Evolutionary conservation across 805 yeast species (phyloP).

Genomic region (Lipomyces chichibuensis): DNA sequence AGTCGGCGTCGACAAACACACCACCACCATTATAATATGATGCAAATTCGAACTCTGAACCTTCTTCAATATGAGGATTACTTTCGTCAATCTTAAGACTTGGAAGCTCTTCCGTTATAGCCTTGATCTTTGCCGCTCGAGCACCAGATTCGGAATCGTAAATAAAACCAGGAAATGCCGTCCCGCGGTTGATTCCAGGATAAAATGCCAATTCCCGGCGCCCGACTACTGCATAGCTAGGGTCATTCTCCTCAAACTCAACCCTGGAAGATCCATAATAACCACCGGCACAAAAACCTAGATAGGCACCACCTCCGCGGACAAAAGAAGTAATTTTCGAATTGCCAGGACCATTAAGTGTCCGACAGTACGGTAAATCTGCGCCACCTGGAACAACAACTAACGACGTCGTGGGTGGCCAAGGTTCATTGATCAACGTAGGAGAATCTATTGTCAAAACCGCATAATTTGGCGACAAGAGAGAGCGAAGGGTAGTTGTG

Average conservation of each 20-base stretch:
- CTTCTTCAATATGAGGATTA: slow-evolving; percentile 10
- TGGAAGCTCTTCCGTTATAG: slow-evolving; percentile 29
- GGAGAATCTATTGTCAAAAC: slow-evolving; percentile 70
- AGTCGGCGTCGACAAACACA: slow-evolving; percentile 73
- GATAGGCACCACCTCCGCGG: slow-evolving; percentile 73
- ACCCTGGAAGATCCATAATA: slow-evolving; percentile 75
- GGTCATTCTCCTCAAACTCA: slow-evolving; percentile 81
- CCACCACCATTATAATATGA: slow-evolving; percentile 89
- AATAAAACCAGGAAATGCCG: slow-evolving; percentile 76
- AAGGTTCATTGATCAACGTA: slow-evolving; percentile 76
- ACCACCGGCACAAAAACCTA: slow-evolving; percentile 96
- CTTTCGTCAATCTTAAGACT: slow-evolving; percentile 7
- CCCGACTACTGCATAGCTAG: slow-evolving; percentile 76
- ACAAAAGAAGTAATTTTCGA: slow-evolving; percentile 63
- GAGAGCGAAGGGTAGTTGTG: slow-evolving; percentile 68
- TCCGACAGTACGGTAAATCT: slow-evolving; percentile 79
- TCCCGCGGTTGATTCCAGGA: slow-evolving; percentile 83
- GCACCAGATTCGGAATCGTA: slow-evolving; percentile 82
- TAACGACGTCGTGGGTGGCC: slow-evolving; percentile 78
- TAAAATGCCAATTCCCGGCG: slow-evolving; percentile 77
- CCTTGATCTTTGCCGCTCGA: slow-evolving; percentile 54
- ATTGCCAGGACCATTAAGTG: slow-evolving; percentile 72
- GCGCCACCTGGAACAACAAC: slow-evolving; percentile 97
- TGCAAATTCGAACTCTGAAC: slow-evolving; percentile 27
- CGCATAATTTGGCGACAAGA: slow-evolving; percentile 86